Evolutionary conservation across 2,329 filamentous ascomycete species (phyloP).

Genomic region (Tolypocladium inflatum): DNA sequence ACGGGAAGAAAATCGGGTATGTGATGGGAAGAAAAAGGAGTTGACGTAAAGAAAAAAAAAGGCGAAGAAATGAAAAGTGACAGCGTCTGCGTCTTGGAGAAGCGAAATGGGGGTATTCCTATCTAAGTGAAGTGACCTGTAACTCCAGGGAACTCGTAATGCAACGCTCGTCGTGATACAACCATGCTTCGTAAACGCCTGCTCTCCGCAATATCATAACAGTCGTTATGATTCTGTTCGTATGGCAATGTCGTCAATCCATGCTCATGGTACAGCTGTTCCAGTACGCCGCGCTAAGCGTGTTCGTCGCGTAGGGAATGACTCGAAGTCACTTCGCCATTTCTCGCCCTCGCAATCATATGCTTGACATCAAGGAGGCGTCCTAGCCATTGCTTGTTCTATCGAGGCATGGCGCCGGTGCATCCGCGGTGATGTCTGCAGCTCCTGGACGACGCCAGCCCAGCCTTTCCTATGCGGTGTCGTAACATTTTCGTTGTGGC

Average conservation of each 20-base stretch:
- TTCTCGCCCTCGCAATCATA: background rate
- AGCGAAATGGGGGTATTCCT: constrained; percentile 28
- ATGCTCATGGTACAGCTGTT: background rate
- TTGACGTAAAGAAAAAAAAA: background rate
- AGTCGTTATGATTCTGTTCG: background rate
- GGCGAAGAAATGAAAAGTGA: too few relatives aligned
- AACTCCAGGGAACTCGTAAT: constrained; percentile 4
- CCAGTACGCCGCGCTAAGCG: background rate
- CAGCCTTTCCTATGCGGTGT: constrained; percentile 44
- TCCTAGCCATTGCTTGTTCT: constrained; percentile 42
- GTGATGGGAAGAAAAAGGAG: background rate
- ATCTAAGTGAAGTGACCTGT: constrained; percentile 23
- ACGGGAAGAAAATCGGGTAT: background rate
- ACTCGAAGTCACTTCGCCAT: too few relatives aligned
- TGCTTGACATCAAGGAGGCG: constrained; percentile 7
- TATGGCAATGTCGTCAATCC: background rate
- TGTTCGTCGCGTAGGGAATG: background rate
- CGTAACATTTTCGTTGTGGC: constrained; percentile 38
- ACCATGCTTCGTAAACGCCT: constrained; percentile 12
- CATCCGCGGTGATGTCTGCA: constrained; percentile 51
- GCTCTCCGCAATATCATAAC: background rate
- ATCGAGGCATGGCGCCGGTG: constrained; percentile 54
- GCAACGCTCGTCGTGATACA: constrained; percentile 11
- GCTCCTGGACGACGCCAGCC: constrained; percentile 53
- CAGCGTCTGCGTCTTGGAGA: background rate